These are phyloP conservation scores for Pittosporum tobira DNA, from an alignment of 129 eudicot species.

Conservation along the genomic window DNA sequence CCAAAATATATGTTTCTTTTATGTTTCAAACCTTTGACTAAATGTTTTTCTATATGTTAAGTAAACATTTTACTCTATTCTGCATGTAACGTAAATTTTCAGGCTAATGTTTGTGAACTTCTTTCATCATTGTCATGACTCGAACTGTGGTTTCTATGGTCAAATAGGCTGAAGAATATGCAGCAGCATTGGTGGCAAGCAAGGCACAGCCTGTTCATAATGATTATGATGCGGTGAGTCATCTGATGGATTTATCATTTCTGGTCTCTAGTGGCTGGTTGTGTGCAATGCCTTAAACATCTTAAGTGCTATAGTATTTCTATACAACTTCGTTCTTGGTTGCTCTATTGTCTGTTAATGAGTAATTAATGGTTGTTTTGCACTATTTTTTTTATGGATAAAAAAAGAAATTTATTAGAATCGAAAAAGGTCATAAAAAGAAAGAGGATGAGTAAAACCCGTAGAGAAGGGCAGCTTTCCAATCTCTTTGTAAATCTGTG, in stretches of 20 bases:
- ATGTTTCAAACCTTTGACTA: background rate
- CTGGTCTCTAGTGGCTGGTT: slow-evolving; percentile 2
- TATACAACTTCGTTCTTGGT: background rate
- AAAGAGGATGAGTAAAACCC: too few species aligned
- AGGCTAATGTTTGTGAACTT: background rate
- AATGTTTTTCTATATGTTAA: too few species aligned
- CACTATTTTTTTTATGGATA: too few species aligned
- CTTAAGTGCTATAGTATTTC: background rate
- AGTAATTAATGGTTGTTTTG: background rate
- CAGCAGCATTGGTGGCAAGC: slow-evolving; percentile 97
- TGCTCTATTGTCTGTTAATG: background rate
- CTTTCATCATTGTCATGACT: background rate
- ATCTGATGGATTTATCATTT: slow-evolving; percentile 8
- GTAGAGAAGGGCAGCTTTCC: too few species aligned
- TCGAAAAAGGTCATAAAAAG: too few species aligned
- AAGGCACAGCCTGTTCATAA: slow-evolving; percentile 51
- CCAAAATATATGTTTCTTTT: background rate
- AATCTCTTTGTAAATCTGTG: too few species aligned
- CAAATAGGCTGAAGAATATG: slow-evolving; percentile 87
- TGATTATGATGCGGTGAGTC: slow-evolving; percentile 67
- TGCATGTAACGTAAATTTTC: background rate
- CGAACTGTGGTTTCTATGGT: slow-evolving; percentile 10
- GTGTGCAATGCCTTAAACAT: background rate
- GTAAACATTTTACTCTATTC: background rate
- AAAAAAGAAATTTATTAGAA: too few species aligned